These are phyloP conservation scores for Trapa bicornis DNA, from an alignment of 345 rosid species.

Conservation along the genomic window DNA sequence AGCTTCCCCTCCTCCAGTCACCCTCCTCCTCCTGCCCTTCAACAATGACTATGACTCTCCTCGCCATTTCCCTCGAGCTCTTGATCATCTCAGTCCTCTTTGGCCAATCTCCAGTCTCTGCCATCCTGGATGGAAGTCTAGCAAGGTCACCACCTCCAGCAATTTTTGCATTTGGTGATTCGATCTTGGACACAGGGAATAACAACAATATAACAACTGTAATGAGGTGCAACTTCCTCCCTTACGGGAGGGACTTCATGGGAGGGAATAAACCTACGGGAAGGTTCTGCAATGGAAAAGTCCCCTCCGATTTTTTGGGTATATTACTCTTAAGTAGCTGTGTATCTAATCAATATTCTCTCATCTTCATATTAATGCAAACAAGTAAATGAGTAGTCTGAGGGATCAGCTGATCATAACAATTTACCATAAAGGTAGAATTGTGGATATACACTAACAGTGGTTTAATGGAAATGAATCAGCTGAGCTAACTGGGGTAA, in stretches of 20 bases:
- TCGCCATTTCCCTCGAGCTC: background rate
- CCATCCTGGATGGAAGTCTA: background rate
- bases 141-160: slow-evolving; percentile 18
- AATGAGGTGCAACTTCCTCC: slow-evolving; percentile 32
- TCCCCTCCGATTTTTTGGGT: slow-evolving; percentile 22
- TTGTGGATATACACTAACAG: background rate
- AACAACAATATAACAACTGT: slow-evolving; percentile 26
- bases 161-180: slow-evolving; percentile 38
- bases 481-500: slow-evolving; percentile 41
- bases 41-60: background rate
- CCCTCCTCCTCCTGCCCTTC: background rate
- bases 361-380: background rate
- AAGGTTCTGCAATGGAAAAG: slow-evolving; percentile 35
- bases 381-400: too few species aligned
- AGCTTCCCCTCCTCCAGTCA: background rate
- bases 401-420: background rate
- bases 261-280: slow-evolving; percentile 34
- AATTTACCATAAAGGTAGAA: background rate
- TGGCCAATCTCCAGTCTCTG: background rate
- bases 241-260: slow-evolving; percentile 40
- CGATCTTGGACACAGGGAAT: slow-evolving; percentile 43
- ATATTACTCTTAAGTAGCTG: background rate
- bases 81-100: background rate
- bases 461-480: background rate
- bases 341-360: background rate